These are phyloP conservation scores for Thelonectria blattea DNA, from an alignment of 2,329 filamentous ascomycete species.

Conservation along the genomic window DNA sequence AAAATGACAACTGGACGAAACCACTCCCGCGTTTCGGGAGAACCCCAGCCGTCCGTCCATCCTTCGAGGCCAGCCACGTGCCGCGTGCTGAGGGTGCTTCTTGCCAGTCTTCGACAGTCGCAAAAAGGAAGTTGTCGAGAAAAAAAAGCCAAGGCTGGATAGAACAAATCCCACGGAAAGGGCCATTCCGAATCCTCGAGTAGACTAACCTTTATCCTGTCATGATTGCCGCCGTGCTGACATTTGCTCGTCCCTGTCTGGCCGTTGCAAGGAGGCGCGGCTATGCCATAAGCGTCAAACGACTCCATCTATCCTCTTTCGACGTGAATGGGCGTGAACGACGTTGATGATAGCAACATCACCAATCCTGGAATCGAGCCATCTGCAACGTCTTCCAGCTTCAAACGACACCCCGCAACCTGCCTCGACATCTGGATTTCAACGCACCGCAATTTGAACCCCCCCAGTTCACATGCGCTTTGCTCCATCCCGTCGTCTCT, in stretches of 20 bases:
- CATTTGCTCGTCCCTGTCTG: background rate
- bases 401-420: background rate
- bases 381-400: background rate
- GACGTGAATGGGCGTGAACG: constrained; percentile 5
- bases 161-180: background rate
- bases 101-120: background rate
- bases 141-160: too few species aligned
- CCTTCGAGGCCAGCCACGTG: background rate
- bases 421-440: background rate
- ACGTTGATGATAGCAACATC: background rate
- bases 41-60: background rate
- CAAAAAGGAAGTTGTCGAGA: too few species aligned
- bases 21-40: background rate
- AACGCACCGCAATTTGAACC: background rate
- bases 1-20: background rate
- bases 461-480: constrained; percentile 22
- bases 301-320: background rate
- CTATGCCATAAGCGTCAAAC: constrained; percentile 6
- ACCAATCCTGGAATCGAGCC: background rate
- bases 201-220: background rate
- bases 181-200: background rate
- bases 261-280: constrained; percentile 15
- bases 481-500: constrained; percentile 14
- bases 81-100: background rate
- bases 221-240: background rate